Evolutionary conservation across 306 rosid species (phyloP).

Genomic region (Purshia tridentata): DNA sequence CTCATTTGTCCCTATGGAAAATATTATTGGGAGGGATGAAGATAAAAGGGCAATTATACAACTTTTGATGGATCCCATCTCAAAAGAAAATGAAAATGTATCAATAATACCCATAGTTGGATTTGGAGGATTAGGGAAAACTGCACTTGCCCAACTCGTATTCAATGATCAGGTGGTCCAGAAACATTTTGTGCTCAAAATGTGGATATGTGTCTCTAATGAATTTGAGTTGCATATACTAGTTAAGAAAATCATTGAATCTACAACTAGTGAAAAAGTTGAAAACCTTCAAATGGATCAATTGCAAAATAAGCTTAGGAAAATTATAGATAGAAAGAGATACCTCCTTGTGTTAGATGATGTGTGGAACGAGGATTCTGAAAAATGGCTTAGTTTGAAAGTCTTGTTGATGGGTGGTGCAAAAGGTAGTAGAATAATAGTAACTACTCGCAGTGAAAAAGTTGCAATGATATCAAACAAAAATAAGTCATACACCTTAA

Average conservation of each 20-base stretch:
- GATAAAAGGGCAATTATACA: neutral
- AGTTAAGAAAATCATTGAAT: neutral
- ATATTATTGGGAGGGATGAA: neutral
- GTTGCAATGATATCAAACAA: constrained; percentile 21
- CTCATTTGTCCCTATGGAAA: constrained; percentile 4
- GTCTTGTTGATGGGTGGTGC: constrained; percentile 27
- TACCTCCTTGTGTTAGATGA: constrained; percentile 47
- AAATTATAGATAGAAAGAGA: constrained; percentile 24
- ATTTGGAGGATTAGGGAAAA: neutral
- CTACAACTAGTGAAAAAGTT: neutral
- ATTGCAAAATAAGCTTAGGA: constrained; percentile 12
- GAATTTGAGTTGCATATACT: neutral
- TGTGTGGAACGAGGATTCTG: constrained; percentile 34
- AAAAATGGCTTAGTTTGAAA: constrained; percentile 19
- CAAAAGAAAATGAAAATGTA: fast-evolving
- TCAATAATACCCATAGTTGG: neutral
- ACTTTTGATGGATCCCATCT: neutral
- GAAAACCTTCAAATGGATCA: constrained; percentile 18
- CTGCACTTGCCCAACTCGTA: neutral
- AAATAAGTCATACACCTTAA: neutral
- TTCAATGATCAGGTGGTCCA: neutral
- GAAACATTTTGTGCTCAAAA: neutral
- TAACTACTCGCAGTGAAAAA: constrained; percentile 29
- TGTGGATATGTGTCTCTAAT: neutral
- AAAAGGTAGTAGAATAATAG: constrained; percentile 35